phyloP scores from a whole-genome alignment of 2,329 filamentous ascomycete genomes.

The Fusarium sp. region DNA sequence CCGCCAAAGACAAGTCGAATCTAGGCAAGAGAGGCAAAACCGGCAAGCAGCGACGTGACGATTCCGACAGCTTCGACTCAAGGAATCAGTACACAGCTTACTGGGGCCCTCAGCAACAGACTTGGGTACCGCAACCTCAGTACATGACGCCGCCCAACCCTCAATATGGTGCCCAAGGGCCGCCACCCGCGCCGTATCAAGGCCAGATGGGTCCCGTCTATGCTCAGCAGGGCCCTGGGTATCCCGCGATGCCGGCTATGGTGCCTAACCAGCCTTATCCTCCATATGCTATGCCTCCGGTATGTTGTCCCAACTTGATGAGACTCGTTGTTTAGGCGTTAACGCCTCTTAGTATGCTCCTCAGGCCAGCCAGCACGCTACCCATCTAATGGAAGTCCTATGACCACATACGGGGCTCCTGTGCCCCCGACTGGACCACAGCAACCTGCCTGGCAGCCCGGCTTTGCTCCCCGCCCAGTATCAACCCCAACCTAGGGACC shows the following conservation, averaged over 20 bases:
- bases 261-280: conserved; percentile 57
- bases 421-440: conserved; percentile 45
- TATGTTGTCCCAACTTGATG: conserved; percentile 49
- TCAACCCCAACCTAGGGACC: conserved; percentile 47
- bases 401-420: conserved; percentile 53
- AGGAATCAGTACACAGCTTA: conserved; percentile 77
- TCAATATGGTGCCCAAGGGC: conserved; percentile 57
- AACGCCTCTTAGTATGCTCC: conserved; percentile 46
- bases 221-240: conserved; percentile 56
- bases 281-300: conserved; percentile 61
- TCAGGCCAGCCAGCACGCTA: conserved; percentile 49
- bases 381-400: conserved; percentile 50
- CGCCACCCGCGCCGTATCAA: conserved; percentile 56
- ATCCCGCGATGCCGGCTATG: conserved; percentile 58
- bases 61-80: conserved; percentile 74
- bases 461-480: conserved; percentile 49
- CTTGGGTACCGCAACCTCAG: conserved; percentile 68
- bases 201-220: conserved; percentile 62
- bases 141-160: conserved; percentile 61
- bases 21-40: conserved; percentile 78
- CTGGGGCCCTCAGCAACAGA: conserved; percentile 70
- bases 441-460: conserved; percentile 54
- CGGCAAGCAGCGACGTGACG: conserved; percentile 71
- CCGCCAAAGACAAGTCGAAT: conserved; percentile 81
- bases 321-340: conserved; percentile 1